Evolutionary conservation across 805 yeast species (phyloP), one percentile per base, ranked within the genome.

Genomic region (Wickerhamiella vanderwaltii): DNA sequence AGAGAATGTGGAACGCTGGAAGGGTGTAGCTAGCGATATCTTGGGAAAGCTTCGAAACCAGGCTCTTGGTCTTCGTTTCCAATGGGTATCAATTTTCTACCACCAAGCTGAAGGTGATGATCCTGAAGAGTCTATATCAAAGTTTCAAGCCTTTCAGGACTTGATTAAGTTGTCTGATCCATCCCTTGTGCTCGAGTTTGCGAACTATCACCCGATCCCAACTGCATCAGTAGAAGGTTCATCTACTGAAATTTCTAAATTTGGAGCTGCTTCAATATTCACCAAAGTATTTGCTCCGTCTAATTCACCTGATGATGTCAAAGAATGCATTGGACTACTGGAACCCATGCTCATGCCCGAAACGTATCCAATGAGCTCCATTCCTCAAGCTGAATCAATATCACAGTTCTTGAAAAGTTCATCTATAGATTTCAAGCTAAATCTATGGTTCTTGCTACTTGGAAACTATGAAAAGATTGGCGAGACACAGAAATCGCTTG

Each of bases 371-470:
- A 43, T 23, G 29, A 43, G 29, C 11, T 22, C 29, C 17, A 32
- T 39, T 32, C 60, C 11, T 43, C 71, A 67, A 26, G 65, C 70
- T 26, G 48, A 53, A 12, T 75, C 86, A 6, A 76, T 85, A 57
- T 64, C 68, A 17, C 58, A 63, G 9, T 84, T 88, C 53, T 63
- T 91, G 12, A 60, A 65, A 2, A 65, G 63, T 9, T 75, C 93
- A 0, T 73, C 91, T 0, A 63, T 79, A 17, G 78, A 73, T 17
- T 68, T 85, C 55, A 73, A 72, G 43, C 61, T 86, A 29, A 77
- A 77, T 41, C 60, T 91, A 2, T 87, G 96, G 94, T 73, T 72
- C 24, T 67, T 79, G 18, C 62, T 87, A 13, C 67, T 84, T 36
- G 73, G 70, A 47, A 69, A 69, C 43, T 82, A 79, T 50, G 54